Conservation (phyloP, 441 rosid species). For the Aquilaria agallochum region DNA sequence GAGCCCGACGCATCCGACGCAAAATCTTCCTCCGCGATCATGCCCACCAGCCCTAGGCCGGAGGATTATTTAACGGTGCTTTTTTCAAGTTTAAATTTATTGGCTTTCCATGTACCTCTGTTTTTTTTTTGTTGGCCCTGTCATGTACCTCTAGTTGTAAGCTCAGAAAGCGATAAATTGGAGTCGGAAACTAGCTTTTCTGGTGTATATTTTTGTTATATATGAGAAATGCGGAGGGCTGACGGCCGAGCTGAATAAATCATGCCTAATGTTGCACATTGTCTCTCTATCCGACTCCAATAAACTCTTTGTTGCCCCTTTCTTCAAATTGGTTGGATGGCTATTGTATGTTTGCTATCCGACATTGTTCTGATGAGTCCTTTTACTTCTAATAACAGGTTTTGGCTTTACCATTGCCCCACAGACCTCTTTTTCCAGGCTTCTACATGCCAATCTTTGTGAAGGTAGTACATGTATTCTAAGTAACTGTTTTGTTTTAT, state of each 20-base stretch:
- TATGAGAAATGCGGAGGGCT: too few relatives aligned
- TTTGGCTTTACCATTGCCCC: conserved; percentile 84
- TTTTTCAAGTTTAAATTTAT: not conserved
- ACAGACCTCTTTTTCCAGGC: conserved; percentile 97
- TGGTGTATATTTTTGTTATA: conserved; percentile 13
- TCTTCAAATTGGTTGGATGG: conserved; percentile 20
- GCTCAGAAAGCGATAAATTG: conserved; percentile 12
- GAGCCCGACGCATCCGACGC: conserved; percentile 40
- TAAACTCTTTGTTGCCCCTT: conserved; percentile 17
- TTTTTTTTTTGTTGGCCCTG: not conserved
- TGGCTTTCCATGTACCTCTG: not conserved
- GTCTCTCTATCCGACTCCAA: too few relatives aligned
- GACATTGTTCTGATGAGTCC: conserved; percentile 9
- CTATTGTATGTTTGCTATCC: not conserved
- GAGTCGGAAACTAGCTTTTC: conserved; percentile 27
- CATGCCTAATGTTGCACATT: too few relatives aligned
- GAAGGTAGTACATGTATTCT: conserved; percentile 51
- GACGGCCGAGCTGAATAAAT: too few relatives aligned
- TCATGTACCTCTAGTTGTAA: not conserved
- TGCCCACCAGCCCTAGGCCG: conserved; percentile 66
- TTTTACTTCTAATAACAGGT: conserved; percentile 42
- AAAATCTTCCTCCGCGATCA: conserved; percentile 74
- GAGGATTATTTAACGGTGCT: conserved; percentile 84
- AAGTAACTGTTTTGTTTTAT: not conserved
- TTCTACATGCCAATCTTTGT: conserved; percentile 98